These are phyloP conservation scores for Sordariomycetes sp. DNA, from an alignment of 2,329 filamentous ascomycete species.

Conservation along the genomic window DNA sequence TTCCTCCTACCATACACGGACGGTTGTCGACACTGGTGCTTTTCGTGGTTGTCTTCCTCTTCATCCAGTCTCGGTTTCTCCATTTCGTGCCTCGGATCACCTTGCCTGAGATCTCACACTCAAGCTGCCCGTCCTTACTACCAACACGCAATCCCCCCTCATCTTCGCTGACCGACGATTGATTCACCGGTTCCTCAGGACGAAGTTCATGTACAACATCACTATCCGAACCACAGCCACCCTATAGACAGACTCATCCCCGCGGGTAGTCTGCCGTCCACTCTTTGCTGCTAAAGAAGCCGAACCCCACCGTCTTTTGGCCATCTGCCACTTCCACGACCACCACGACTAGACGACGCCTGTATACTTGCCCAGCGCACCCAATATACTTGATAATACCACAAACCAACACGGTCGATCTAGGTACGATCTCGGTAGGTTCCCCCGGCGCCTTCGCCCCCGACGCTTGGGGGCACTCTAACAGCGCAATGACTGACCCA, in stretches of 20 bases:
- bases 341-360: neutral
- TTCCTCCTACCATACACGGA: conserved; percentile 2
- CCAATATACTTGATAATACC: conserved; percentile 1
- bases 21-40: conserved; percentile 3
- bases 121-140: conserved; percentile 4
- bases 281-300: conserved; percentile 12
- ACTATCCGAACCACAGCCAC: conserved; percentile 1
- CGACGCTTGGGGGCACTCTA: neutral
- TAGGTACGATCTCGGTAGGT: neutral
- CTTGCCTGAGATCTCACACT: neutral
- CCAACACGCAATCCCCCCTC: neutral
- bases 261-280: conserved; percentile 4
- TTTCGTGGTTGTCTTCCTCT: conserved; percentile 3
- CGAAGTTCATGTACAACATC: conserved; percentile 4
- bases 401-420: neutral
- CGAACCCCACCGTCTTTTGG: conserved; percentile 16
- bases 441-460: neutral
- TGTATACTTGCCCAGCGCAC: neutral
- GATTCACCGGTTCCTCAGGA: neutral
- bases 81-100: conserved; percentile 3
- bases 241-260: neutral
- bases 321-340: conserved; percentile 2
- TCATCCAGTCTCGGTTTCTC: conserved; percentile 3
- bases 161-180: neutral
- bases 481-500: neutral